Conservation (phyloP, 257 asterid genomes). For the Fraxinus americana region DNA sequence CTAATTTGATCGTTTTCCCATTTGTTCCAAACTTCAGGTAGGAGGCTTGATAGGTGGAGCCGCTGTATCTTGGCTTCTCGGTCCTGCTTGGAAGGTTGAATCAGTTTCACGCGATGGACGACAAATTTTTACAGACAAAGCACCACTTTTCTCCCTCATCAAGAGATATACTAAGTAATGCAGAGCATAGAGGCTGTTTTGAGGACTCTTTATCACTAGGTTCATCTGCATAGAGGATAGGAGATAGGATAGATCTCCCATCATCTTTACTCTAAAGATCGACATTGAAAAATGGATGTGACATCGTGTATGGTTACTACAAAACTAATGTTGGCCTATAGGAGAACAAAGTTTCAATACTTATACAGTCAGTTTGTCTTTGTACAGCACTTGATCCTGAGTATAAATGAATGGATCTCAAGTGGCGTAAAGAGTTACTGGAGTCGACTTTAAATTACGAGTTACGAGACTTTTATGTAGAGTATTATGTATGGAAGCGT, state of each 20-base stretch:
- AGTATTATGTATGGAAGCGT: too few relatives aligned
- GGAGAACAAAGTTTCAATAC: not conserved
- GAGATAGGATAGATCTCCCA: not conserved
- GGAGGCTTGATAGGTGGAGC: slow-evolving; percentile 91
- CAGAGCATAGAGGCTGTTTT: not conserved
- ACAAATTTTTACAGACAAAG: slow-evolving; percentile 47
- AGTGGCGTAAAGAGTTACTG: not conserved
- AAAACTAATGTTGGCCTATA: not conserved
- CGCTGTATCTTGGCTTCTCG: slow-evolving; percentile 76
- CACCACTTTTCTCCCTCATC: slow-evolving; percentile 64
- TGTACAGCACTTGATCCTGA: not conserved
- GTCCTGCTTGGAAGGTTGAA: slow-evolving; percentile 72
- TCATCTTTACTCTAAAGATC: not conserved
- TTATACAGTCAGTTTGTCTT: not conserved
- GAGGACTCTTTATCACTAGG: not conserved
- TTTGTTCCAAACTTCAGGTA: slow-evolving; percentile 42
- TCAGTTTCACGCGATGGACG: slow-evolving; percentile 49
- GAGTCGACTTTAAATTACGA: not conserved
- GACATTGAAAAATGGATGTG: not conserved
- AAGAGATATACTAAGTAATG: slow-evolving; percentile 21
- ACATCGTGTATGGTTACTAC: not conserved
- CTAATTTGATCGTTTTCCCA: not conserved
- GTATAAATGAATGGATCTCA: not conserved
- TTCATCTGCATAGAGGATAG: not conserved
- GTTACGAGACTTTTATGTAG: too few relatives aligned